These are phyloP conservation scores for Colletotrichum lini DNA, from an alignment of 2,329 filamentous ascomycete genomes.

Conservation along the genomic window DNA sequence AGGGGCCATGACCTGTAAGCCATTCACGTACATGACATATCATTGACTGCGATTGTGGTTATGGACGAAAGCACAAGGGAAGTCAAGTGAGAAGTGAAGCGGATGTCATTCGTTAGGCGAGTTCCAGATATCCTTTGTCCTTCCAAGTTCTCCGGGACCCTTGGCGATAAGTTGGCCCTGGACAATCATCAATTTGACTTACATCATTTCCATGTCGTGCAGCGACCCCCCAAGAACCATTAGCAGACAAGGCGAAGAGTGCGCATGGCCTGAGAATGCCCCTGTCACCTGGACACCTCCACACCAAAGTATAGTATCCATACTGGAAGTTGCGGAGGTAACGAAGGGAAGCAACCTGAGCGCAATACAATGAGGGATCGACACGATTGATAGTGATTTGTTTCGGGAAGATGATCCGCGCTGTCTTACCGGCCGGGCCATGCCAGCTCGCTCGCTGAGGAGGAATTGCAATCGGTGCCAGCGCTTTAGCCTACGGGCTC, in stretches of 20 bases:
- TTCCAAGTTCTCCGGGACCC: background rate
- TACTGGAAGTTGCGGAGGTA: background rate
- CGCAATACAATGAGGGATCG: slow-evolving; percentile 25
- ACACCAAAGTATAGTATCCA: background rate
- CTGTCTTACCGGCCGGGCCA: slow-evolving; percentile 11
- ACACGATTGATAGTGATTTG: slow-evolving; percentile 12
- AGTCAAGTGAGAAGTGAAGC: background rate
- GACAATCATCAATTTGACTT: slow-evolving; percentile 4
- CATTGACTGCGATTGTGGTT: slow-evolving; percentile 6
- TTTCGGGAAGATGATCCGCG: slow-evolving; percentile 21
- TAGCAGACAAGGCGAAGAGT: background rate
- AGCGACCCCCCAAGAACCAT: background rate
- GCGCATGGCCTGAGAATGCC: slow-evolving; percentile 5
- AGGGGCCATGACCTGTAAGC: background rate
- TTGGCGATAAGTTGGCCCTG: background rate
- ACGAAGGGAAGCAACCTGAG: slow-evolving; percentile 33
- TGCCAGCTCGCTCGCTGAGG: slow-evolving; percentile 26
- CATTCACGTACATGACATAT: background rate
- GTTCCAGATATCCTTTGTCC: background rate
- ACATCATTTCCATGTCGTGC: slow-evolving; percentile 17
- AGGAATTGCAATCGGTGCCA: background rate
- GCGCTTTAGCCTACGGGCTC: slow-evolving; percentile 18
- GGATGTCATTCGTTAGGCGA: background rate
- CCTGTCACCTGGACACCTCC: slow-evolving; percentile 5
- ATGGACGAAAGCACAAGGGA: background rate